Evolutionary conservation across 1,284 basidiomycete genomes (phyloP), one percentile per base, ranked within the genome.

Genomic region (Heterobasidion irregulare): DNA sequence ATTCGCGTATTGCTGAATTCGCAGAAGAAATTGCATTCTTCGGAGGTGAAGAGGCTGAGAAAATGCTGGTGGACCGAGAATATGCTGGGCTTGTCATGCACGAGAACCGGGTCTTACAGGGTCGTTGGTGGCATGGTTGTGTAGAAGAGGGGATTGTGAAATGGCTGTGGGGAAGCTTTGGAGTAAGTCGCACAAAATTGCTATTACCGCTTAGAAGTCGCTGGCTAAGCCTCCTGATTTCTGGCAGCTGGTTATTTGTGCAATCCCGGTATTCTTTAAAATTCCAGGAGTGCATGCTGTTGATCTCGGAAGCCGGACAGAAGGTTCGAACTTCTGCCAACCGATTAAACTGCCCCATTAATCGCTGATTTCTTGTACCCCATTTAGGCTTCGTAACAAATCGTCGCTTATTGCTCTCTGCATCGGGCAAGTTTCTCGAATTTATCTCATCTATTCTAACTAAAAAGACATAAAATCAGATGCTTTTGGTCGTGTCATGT

Each of bases 161-260:
- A 71, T 96, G 95, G 95, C 68, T 95, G 13, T 98, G 96, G 96
- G 95, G 95, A 61, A 89, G 87, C 66, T 89, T 97, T 65, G 95
- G 95, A 26, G 85, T 91, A 67, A 62, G 80, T 73, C 43, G 19
- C 58, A 35, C 19, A 43, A 9, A 46, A 59, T 57, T 56, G 35
- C 56, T 53, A 26, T 26, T 5, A 26, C 6, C 26, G 26, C 26
- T 5, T 5, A 15, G 19, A 47, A 41, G 10, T 10, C 38, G 12
- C n/a, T n/a, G 15, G 26, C 15, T 19, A 32, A 8, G 2, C 45
- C 16, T 47, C 5, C 49, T 50, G 16, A 49, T 49, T 15, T 15
- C 47, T 15, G 7, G 13, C 12, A 92, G 84, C 77, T 98, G 33
- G 81, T 92, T 56, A 83, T 98, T 26, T 98, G 96, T 68, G 92